Evolutionary conservation across 2,329 filamentous ascomycete genomes (phyloP).

Genomic region (Colletotrichum higginsianum): DNA sequence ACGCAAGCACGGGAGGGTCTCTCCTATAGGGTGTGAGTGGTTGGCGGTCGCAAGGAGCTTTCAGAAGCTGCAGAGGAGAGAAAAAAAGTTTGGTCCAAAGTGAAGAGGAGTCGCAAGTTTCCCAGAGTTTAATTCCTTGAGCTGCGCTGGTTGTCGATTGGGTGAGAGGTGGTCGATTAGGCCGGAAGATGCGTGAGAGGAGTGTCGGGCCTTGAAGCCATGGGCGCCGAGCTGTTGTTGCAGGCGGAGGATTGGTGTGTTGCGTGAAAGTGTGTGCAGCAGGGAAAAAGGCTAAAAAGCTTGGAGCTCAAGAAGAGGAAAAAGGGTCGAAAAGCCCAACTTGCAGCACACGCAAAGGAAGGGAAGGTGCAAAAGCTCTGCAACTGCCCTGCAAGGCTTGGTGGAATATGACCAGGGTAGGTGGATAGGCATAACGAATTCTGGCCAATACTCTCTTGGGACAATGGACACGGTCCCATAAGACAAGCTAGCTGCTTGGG

Average conservation of each 20-base stretch:
- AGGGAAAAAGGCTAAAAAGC: slow-evolving; percentile 4
- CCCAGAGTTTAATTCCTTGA: neutral
- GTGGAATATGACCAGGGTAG: neutral
- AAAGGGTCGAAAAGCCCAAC: slow-evolving; percentile 18
- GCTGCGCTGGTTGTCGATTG: neutral
- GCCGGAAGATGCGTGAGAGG: neutral
- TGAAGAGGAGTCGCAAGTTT: slow-evolving; percentile 5
- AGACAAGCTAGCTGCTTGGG: slow-evolving; percentile 12
- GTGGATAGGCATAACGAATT: slow-evolving; percentile 19
- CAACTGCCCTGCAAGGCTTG: slow-evolving; percentile 18
- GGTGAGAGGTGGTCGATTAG: neutral
- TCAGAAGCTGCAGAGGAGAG: slow-evolving; percentile 5
- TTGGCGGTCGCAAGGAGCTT: slow-evolving; percentile 4
- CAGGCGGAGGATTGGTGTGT: slow-evolving; percentile 23
- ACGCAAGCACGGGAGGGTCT: slow-evolving; percentile 27
- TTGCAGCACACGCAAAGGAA: slow-evolving; percentile 5
- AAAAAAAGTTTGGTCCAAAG: slow-evolving; percentile 1
- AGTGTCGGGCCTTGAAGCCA: slow-evolving; percentile 12
- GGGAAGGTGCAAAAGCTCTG: neutral
- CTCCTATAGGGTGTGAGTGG: slow-evolving; percentile 15
- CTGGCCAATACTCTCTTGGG: slow-evolving; percentile 19
- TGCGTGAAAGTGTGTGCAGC: slow-evolving; percentile 21
- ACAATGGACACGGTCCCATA: slow-evolving; percentile 14
- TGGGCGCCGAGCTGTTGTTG: slow-evolving; percentile 15
- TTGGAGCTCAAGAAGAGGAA: slow-evolving; percentile 17